Evolutionary conservation across 2,329 filamentous ascomycete genomes (phyloP).

Genomic region (Pseudogymnoascus sp.): DNA sequence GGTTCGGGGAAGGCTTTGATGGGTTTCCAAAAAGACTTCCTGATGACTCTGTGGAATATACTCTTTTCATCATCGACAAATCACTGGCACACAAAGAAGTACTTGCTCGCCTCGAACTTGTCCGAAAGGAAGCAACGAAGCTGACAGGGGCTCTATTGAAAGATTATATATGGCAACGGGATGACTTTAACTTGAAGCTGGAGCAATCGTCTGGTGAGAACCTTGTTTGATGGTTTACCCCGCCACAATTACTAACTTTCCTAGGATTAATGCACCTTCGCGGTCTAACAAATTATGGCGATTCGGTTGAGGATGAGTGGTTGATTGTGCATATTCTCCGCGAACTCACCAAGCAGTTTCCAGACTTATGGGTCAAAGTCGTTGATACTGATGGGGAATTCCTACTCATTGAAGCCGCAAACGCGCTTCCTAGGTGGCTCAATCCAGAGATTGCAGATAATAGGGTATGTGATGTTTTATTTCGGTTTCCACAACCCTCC

Average conservation of each 20-base stretch:
- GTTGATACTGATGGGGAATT: slow-evolving; percentile 92
- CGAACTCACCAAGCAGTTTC: slow-evolving; percentile 67
- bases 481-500: slow-evolving; percentile 2
- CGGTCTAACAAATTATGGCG: slow-evolving; percentile 79
- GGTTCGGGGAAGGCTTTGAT: slow-evolving; percentile 56
- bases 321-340: slow-evolving; percentile 83
- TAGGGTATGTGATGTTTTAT: slow-evolving; percentile 40
- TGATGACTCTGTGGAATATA: slow-evolving; percentile 82
- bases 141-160: slow-evolving; percentile 60
- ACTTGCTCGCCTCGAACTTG: slow-evolving; percentile 59
- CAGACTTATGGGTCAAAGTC: slow-evolving; percentile 72
- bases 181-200: slow-evolving; percentile 63
- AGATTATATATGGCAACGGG: slow-evolving; percentile 93
- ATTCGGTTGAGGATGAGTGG: slow-evolving; percentile 97
- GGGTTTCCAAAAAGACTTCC: slow-evolving; percentile 58
- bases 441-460: slow-evolving; percentile 85
- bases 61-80: slow-evolving; percentile 62
- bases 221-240: slow-evolving; percentile 10
- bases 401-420: slow-evolving; percentile 86
- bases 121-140: slow-evolving; percentile 61
- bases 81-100: slow-evolving; percentile 46
- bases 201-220: slow-evolving; percentile 51
- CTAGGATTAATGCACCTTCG: slow-evolving; percentile 55
- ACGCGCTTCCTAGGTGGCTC: slow-evolving; percentile 79
- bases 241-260: slow-evolving; percentile 9